Percentiles rank a stretch among this genome's conserved stretches.
phyloP scores from a whole-genome alignment of 345 rosid genomes.

The Populus deltoides region DNA sequence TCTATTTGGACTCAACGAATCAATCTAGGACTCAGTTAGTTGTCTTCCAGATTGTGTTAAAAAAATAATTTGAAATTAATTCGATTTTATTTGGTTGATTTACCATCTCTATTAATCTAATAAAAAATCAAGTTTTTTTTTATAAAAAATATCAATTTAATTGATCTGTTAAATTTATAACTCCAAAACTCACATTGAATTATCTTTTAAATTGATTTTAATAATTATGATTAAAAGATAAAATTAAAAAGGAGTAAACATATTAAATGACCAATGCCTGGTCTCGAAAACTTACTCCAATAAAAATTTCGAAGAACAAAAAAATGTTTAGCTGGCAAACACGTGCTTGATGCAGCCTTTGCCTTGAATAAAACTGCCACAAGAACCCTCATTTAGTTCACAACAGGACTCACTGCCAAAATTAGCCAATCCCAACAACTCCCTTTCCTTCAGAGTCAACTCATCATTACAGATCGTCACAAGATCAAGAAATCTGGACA shows the following conservation, averaged over 20 bases:
- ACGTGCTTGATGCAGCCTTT: slow-evolving; percentile 46
- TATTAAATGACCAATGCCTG: not conserved
- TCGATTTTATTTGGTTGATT: too few species aligned
- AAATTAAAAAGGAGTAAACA: not conserved
- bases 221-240: not conserved
- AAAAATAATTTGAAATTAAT: too few species aligned
- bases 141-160: too few species aligned
- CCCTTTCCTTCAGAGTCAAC: not conserved
- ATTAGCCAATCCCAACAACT: not conserved
- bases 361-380: slow-evolving; percentile 11
- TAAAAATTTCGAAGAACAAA: not conserved
- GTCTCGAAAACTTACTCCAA: not conserved
- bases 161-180: too few species aligned
- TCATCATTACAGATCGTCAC: not conserved
- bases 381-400: too few species aligned
- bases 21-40: too few species aligned
- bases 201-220: too few species aligned
- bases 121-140: too few species aligned
- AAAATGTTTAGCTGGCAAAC: slow-evolving; percentile 41
- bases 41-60: too few species aligned
- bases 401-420: not conserved
- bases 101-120: too few species aligned
- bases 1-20: too few species aligned
- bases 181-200: too few species aligned
- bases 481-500: not conserved